These are phyloP conservation scores for Fusarium tuaranense DNA, from an alignment of 2,329 filamentous ascomycete species.

Conservation along the genomic window DNA sequence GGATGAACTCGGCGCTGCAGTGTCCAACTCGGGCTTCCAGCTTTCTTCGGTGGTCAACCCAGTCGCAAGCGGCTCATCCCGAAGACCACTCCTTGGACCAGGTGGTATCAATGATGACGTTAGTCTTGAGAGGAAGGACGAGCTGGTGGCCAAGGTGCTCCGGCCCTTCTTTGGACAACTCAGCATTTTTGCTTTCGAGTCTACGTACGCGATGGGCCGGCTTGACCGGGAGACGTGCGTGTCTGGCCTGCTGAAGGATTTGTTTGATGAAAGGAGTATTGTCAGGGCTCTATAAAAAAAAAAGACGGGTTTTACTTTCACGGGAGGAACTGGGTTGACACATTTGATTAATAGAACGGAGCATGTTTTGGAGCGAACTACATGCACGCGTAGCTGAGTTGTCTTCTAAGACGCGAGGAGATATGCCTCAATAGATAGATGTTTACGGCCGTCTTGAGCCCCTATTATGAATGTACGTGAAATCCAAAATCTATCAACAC, in stretches of 20 bases:
- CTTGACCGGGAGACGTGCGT: conserved; percentile 75
- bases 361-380: conserved; percentile 20
- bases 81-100: conserved; percentile 62
- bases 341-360: conserved; percentile 25
- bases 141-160: conserved; percentile 81
- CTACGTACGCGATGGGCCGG: conserved; percentile 84
- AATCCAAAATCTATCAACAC: neutral
- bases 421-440: neutral
- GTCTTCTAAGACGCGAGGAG: conserved; percentile 4
- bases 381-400: neutral
- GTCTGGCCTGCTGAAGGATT: conserved; percentile 74
- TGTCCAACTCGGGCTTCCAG: conserved; percentile 47
- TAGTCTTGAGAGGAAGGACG: conserved; percentile 70
- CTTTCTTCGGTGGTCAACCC: conserved; percentile 54
- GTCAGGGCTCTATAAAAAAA: conserved; percentile 65
- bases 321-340: neutral
- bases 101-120: conserved; percentile 68
- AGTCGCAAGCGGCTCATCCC: conserved; percentile 50
- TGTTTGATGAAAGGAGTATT: conserved; percentile 83
- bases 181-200: conserved; percentile 94
- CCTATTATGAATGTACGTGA: neutral
- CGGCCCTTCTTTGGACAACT: conserved; percentile 91
- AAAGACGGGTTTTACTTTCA: neutral
- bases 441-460: neutral
- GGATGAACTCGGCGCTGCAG: conserved; percentile 73